Percentiles rank a stretch among this genome's conserved stretches.
Evolutionary conservation across 2,329 filamentous ascomycete species (phyloP).

Genomic region (Curvularia sp.): DNA sequence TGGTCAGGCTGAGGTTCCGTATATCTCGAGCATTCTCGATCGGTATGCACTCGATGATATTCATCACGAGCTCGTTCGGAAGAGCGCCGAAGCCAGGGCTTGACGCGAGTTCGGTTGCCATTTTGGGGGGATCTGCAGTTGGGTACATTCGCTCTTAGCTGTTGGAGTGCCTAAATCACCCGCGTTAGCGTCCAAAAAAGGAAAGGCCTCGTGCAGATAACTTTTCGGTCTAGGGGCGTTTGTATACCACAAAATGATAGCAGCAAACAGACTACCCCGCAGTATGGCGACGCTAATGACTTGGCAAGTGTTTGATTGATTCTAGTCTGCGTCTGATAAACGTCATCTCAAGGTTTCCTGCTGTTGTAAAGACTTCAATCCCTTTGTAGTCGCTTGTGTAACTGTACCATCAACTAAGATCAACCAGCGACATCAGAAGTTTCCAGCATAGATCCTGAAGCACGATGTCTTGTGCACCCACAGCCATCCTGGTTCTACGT

Average conservation of each 20-base stretch:
- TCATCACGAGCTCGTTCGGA: constrained; percentile 14
- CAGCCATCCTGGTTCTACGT: constrained; percentile 10
- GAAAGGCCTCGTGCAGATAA: neutral
- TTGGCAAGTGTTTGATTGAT: neutral
- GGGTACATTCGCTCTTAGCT: neutral
- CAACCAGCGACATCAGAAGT: too few relatives aligned
- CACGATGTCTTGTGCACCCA: constrained; percentile 11
- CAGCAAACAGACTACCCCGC: neutral
- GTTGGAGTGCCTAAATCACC: constrained; percentile 1
- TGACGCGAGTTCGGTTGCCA: constrained; percentile 2
- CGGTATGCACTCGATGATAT: constrained; percentile 12
- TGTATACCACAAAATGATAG: neutral
- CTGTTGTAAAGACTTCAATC: too few relatives aligned
- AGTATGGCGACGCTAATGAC: constrained; percentile 1
- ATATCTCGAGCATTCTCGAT: constrained; percentile 8
- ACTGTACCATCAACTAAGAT: too few relatives aligned
- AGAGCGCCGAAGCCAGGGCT: constrained; percentile 2
- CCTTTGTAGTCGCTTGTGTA: neutral
- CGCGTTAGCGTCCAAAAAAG: neutral
- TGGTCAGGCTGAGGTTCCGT: constrained; percentile 9
- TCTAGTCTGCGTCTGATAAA: neutral
- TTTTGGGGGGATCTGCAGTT: constrained; percentile 1
- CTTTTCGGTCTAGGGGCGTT: neutral
- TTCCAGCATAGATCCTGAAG: neutral
- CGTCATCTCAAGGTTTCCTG: neutral